Conservation (phyloP, 2,329 filamentous ascomycete genomes). For the Monilinia fructigena region DNA sequence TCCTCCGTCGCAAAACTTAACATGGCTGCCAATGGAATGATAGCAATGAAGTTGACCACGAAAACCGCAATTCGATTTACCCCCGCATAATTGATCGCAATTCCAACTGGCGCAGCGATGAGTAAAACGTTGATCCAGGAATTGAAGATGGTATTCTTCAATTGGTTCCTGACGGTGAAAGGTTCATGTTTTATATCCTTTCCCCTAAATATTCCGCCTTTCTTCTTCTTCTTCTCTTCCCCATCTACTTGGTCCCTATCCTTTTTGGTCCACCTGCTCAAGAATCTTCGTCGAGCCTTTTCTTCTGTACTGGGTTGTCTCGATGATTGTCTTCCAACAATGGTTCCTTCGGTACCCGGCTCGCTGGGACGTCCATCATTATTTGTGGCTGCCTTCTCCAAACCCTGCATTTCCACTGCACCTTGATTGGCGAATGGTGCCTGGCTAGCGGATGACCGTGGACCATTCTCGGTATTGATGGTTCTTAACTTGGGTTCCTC, state of each 20-base stretch:
- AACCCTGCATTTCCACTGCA: slow-evolving; percentile 26
- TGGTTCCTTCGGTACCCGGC: slow-evolving; percentile 26
- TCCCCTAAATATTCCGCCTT: slow-evolving; percentile 36
- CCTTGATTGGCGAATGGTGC: slow-evolving; percentile 15
- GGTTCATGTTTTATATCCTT: slow-evolving; percentile 46
- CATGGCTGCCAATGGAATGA: slow-evolving; percentile 84
- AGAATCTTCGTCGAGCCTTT: slow-evolving; percentile 30
- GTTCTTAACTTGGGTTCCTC: slow-evolving; percentile 24
- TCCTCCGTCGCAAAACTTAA: slow-evolving; percentile 89
- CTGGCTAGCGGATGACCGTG: slow-evolving; percentile 20
- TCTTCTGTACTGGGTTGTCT: slow-evolving; percentile 29
- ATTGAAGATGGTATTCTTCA: slow-evolving; percentile 72
- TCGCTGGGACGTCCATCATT: slow-evolving; percentile 26
- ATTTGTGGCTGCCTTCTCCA: slow-evolving; percentile 13
- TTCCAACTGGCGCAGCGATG: slow-evolving; percentile 74
- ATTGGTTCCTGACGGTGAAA: slow-evolving; percentile 62
- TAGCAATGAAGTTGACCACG: slow-evolving; percentile 89
- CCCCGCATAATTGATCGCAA: slow-evolving; percentile 66
- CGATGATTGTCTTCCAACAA: slow-evolving; percentile 24
- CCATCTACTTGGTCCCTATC: slow-evolving; percentile 24
- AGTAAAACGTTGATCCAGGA: slow-evolving; percentile 87
- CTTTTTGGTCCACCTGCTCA: slow-evolving; percentile 25
- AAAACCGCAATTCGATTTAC: slow-evolving; percentile 67
- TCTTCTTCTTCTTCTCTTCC: slow-evolving; percentile 31
- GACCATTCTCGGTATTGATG: slow-evolving; percentile 32